A percentile compares a stretch with the other conserved stretches of the same genome.
Evolutionary conservation across 306 rosid species (phyloP).

Genomic region (Quercus bicolor): DNA sequence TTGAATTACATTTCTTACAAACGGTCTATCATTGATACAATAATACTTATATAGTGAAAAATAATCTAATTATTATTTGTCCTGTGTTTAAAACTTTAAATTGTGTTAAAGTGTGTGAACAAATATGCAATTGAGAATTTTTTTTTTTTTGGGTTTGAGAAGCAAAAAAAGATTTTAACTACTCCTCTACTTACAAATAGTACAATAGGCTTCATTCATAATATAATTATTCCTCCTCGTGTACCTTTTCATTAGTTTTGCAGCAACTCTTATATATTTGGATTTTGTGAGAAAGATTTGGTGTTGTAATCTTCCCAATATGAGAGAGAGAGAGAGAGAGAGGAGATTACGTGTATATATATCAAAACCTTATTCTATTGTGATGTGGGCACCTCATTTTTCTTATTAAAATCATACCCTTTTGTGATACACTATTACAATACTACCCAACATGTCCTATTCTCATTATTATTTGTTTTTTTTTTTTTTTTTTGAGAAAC

Average conservation of each 20-base stretch:
- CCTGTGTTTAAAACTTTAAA: too few relatives aligned
- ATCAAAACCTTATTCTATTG: background rate
- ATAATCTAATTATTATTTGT: too few relatives aligned
- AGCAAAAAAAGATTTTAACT: background rate
- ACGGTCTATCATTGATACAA: too few relatives aligned
- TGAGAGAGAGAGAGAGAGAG: background rate
- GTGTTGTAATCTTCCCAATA: background rate
- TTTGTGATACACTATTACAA: too few relatives aligned
- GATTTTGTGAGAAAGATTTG: constrained; percentile 14
- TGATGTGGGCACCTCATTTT: constrained; percentile 12
- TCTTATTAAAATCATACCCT: background rate
- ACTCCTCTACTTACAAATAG: background rate
- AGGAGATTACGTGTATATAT: background rate
- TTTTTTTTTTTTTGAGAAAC: background rate
- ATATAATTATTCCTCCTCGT: constrained; percentile 17
- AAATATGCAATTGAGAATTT: too few relatives aligned
- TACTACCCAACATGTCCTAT: background rate
- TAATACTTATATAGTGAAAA: too few relatives aligned
- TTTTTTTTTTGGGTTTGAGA: background rate
- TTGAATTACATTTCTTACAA: too few relatives aligned
- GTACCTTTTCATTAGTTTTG: constrained; percentile 31
- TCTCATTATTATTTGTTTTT: background rate
- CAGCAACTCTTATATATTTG: constrained; percentile 24
- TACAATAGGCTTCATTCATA: constrained; percentile 10
- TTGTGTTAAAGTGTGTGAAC: too few relatives aligned